These are phyloP conservation scores for Lachnellula cervina DNA, from an alignment of 2,329 filamentous ascomycete species.

Conservation along the genomic window DNA sequence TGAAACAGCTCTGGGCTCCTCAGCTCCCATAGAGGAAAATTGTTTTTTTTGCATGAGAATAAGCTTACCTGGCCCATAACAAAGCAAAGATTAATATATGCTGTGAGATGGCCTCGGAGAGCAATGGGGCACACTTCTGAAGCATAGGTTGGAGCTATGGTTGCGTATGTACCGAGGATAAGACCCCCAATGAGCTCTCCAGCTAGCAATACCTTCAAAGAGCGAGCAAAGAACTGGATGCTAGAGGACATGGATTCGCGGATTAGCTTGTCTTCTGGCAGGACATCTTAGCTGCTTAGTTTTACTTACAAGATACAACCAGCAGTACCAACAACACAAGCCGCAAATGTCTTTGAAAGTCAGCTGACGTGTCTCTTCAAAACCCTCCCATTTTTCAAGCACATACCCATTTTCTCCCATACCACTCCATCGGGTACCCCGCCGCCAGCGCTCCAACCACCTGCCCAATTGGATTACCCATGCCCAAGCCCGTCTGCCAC, in stretches of 20 bases:
- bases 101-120: conserved; percentile 44
- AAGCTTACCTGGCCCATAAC: conserved; percentile 44
- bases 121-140: conserved; percentile 49
- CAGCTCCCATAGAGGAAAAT: too few species aligned
- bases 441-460: conserved; percentile 41
- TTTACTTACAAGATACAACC: neutral
- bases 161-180: conserved; percentile 35
- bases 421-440: conserved; percentile 33
- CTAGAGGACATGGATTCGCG: neutral
- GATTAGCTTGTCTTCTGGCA: conserved; percentile 11
- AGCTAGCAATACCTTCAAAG: conserved; percentile 40
- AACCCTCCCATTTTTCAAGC: neutral
- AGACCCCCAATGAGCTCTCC: conserved; percentile 42
- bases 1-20: too few species aligned
- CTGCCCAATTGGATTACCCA: conserved; percentile 24
- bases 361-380: neutral
- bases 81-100: conserved; percentile 49
- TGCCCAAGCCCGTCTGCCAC: conserved; percentile 26
- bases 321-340: conserved; percentile 8
- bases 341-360: conserved; percentile 9
- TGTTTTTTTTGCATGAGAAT: too few species aligned
- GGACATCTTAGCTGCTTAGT: conserved; percentile 31
- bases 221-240: conserved; percentile 45
- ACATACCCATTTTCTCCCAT: conserved; percentile 14
- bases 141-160: conserved; percentile 29